Evolutionary conservation across 257 asterid genomes (phyloP).

Genomic region (Plantago ovata): DNA sequence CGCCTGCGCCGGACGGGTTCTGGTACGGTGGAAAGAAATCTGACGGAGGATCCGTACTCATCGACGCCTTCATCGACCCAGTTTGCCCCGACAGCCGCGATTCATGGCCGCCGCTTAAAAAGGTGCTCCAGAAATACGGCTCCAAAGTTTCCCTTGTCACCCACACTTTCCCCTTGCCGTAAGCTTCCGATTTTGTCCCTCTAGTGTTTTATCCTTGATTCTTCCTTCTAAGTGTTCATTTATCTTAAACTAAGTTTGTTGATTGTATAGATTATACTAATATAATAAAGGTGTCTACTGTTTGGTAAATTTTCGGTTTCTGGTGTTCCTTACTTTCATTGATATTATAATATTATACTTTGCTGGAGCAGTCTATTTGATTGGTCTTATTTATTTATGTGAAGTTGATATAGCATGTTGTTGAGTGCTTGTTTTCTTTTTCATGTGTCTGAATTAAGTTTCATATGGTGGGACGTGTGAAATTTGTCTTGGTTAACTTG

Average conservation of each 20-base stretch:
- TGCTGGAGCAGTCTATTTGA: no score
- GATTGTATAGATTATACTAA: no score
- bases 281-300: no score
- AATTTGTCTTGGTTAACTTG: conserved; percentile 23
- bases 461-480: no score
- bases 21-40: conserved; percentile 40
- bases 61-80: conserved; percentile 91
- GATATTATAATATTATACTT: no score
- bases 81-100: conserved; percentile 88
- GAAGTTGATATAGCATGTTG: no score
- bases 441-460: neutral
- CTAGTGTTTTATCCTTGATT: no score
- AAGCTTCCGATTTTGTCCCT: conserved; percentile 15
- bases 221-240: no score
- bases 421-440: neutral
- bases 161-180: conserved; percentile 83
- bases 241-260: no score
- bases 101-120: conserved; percentile 80
- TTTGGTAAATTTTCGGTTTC: no score
- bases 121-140: conserved; percentile 45
- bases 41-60: conserved; percentile 28
- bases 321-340: no score
- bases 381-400: no score
- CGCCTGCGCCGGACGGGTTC: conserved; percentile 59
- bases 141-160: conserved; percentile 42